Evolutionary conservation across 345 rosid species (phyloP).

Genomic region (Hirschfeldia incana): DNA sequence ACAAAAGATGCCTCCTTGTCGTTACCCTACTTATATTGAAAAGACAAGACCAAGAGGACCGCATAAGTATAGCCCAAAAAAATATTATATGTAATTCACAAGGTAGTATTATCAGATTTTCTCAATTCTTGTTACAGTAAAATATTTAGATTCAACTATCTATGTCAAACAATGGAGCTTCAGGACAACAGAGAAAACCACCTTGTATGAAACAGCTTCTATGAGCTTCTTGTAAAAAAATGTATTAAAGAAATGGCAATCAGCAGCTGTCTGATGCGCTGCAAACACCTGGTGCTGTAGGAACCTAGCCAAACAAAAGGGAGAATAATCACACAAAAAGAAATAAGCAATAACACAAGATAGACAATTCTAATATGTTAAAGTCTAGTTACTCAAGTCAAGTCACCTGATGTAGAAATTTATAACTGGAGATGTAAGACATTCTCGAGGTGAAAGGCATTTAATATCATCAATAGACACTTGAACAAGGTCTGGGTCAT

Average conservation of each 20-base stretch:
- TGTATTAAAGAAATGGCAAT: slow-evolving; percentile 78
- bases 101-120: background rate
- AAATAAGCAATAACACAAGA: background rate
- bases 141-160: background rate
- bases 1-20: slow-evolving; percentile 62
- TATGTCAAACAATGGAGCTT: background rate
- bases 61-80: slow-evolving; percentile 3
- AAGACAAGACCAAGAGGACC: slow-evolving; percentile 17
- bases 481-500: slow-evolving; percentile 67
- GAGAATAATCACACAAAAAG: background rate
- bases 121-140: background rate
- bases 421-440: slow-evolving; percentile 74
- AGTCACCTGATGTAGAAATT: slow-evolving; percentile 83
- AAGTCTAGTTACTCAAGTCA: background rate
- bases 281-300: slow-evolving; percentile 60
- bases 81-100: background rate
- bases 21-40: slow-evolving; percentile 42
- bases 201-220: slow-evolving; percentile 80
- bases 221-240: slow-evolving; percentile 87
- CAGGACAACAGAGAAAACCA: slow-evolving; percentile 32
- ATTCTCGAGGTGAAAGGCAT: slow-evolving; percentile 70
- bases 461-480: slow-evolving; percentile 58
- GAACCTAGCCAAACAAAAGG: slow-evolving; percentile 49
- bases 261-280: slow-evolving; percentile 45
- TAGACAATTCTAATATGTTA: background rate